A percentile compares a stretch with the other conserved stretches of the same genome.
phyloP scores from a whole-genome alignment of 148 eudicot genomes.

The Heliamphora exappendiculata region DNA sequence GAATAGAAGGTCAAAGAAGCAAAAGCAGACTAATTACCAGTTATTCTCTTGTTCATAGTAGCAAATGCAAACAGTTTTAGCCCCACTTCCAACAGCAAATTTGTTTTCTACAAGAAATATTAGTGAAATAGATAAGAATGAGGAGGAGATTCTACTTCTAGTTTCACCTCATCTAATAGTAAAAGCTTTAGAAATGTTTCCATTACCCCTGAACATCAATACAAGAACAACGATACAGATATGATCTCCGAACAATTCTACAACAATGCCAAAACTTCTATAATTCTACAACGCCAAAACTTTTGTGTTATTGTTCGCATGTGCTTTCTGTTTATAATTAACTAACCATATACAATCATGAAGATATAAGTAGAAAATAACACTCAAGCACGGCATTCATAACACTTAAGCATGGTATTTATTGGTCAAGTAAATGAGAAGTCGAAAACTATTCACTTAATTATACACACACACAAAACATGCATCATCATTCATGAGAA shows the following conservation, averaged over 20 bases:
- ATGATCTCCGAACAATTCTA: background rate
- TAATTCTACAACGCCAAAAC: background rate
- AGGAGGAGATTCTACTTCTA: background rate
- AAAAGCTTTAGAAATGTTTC: background rate
- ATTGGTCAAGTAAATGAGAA: background rate
- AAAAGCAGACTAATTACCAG: conserved; percentile 45
- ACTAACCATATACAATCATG: background rate
- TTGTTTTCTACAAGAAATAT: conserved; percentile 65
- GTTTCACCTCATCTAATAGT: background rate
- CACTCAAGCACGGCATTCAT: background rate
- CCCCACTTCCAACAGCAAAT: conserved; percentile 99
- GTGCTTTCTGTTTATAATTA: background rate
- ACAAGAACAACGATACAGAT: background rate
- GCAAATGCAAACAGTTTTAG: conserved; percentile 96
- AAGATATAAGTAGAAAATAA: background rate
- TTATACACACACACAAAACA: background rate
- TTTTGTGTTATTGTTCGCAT: background rate
- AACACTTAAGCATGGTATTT: background rate
- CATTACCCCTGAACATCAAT: background rate
- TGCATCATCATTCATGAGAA: background rate
- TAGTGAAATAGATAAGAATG: conserved; percentile 9
- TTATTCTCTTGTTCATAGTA: conserved; percentile 99
- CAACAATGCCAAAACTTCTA: background rate
- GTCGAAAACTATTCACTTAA: background rate
- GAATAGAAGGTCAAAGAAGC: background rate